Conservation (phyloP, 176 grass and related monocot genomes). For the Rhynchospora pubera region DNA sequence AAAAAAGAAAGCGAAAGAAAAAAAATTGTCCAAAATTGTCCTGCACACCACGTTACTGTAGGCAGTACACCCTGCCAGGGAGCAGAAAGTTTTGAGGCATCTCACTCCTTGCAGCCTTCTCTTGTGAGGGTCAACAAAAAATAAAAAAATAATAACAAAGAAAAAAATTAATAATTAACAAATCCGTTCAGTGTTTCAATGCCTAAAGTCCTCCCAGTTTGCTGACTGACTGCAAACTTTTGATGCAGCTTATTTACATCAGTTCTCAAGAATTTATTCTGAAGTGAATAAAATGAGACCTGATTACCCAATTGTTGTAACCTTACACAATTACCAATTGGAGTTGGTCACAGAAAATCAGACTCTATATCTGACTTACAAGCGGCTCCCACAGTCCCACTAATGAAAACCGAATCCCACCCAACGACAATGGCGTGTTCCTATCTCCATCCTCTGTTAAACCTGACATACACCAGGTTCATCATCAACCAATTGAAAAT, state of each 20-base stretch:
- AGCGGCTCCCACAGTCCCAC: background rate
- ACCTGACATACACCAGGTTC: background rate
- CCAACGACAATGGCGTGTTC: conserved; percentile 18
- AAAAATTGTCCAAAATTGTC: background rate
- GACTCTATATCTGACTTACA: background rate
- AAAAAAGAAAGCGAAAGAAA: too few species aligned
- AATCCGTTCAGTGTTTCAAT: background rate
- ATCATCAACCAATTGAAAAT: background rate
- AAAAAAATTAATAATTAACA: background rate
- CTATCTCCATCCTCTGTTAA: background rate
- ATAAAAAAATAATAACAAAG: background rate
- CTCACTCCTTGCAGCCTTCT: background rate
- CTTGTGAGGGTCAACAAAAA: background rate
- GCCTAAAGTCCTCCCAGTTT: background rate
- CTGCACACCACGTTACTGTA: conserved; percentile 8
- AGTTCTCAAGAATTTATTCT: background rate
- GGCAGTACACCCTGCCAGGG: conserved; percentile 15
- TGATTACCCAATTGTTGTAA: background rate
- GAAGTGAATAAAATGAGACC: background rate
- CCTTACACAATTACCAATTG: background rate
- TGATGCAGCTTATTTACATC: background rate
- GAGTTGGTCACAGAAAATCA: background rate
- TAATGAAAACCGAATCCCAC: conserved; percentile 17
- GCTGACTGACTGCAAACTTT: background rate
- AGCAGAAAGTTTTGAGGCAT: conserved; percentile 12